These are phyloP conservation scores for Sphagnum magellanicum DNA, from an alignment of 228 moss, liverwort and hornwort species.

Conservation along the genomic window DNA sequence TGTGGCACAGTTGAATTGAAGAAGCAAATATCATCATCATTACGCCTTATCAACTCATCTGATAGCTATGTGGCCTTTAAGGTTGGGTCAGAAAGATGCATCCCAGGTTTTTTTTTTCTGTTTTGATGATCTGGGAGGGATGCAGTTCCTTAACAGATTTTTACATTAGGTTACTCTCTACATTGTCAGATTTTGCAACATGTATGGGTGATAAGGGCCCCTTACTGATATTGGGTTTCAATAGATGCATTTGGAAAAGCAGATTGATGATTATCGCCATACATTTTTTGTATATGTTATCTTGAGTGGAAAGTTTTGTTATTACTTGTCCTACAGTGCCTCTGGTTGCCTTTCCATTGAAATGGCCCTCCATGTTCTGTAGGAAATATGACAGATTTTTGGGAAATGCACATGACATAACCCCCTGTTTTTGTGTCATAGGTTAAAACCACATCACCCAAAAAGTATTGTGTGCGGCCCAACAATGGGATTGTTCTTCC, in stretches of 20 bases:
- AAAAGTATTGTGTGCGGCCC: constrained; percentile 97
- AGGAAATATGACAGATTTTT: background rate
- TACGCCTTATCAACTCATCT: constrained; percentile 75
- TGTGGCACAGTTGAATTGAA: constrained; percentile 81
- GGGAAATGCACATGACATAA: background rate
- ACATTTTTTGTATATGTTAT: background rate
- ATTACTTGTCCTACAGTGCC: no score
- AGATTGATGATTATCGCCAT: background rate
- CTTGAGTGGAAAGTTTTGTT: background rate
- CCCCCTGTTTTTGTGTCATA: constrained; percentile 6
- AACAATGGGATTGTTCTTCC: constrained; percentile 86
- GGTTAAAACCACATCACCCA: constrained; percentile 97
- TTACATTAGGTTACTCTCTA: background rate
- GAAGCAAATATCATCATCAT: constrained; percentile 93
- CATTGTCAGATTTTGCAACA: no score
- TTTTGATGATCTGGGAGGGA: background rate
- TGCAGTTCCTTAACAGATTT: background rate
- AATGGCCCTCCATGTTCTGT: no score
- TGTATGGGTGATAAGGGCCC: no score
- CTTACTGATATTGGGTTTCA: no score
- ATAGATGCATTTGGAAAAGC: background rate
- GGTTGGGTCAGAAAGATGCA: constrained; percentile 22
- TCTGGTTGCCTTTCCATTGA: no score
- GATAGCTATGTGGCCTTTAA: constrained; percentile 82
- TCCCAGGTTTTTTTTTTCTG: background rate